Percentiles rank a stretch among this genome's conserved stretches.
Evolutionary conservation across 2,329 filamentous ascomycete species (phyloP).

Genomic region (Domatiomyces globalis): DNA sequence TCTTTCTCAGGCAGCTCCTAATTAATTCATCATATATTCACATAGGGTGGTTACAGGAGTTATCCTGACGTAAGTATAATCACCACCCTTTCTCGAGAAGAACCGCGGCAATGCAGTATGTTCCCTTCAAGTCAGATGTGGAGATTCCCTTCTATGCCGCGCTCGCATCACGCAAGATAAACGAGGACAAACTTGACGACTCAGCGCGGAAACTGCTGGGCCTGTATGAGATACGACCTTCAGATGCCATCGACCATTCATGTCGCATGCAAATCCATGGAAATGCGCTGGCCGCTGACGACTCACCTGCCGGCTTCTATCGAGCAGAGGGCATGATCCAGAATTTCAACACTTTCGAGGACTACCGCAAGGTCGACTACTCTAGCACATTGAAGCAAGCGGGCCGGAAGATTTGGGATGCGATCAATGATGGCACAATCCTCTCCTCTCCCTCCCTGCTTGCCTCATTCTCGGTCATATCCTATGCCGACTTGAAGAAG

Average conservation of each 20-base stretch:
- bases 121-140: constrained; percentile 83
- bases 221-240: constrained; percentile 68
- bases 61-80: neutral
- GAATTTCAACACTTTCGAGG: constrained; percentile 91
- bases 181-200: constrained; percentile 93
- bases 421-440: constrained; percentile 89
- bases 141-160: constrained; percentile 90
- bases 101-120: constrained; percentile 48
- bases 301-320: constrained; percentile 58
- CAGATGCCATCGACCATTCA: constrained; percentile 57
- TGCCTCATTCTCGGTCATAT: constrained; percentile 75
- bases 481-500: constrained; percentile 91
- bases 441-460: constrained; percentile 88
- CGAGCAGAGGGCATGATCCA: constrained; percentile 87
- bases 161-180: constrained; percentile 84
- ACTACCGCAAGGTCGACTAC: constrained; percentile 77
- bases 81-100: neutral
- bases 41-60: neutral
- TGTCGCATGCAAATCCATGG: constrained; percentile 83
- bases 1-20: neutral
- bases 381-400: constrained; percentile 61
- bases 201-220: constrained; percentile 76
- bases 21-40: neutral
- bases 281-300: constrained; percentile 67
- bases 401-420: constrained; percentile 88